Base-by-base conservation (phyloP, 1,284 basidiomycete genomes). In the Spongiforma sp. region DNA sequence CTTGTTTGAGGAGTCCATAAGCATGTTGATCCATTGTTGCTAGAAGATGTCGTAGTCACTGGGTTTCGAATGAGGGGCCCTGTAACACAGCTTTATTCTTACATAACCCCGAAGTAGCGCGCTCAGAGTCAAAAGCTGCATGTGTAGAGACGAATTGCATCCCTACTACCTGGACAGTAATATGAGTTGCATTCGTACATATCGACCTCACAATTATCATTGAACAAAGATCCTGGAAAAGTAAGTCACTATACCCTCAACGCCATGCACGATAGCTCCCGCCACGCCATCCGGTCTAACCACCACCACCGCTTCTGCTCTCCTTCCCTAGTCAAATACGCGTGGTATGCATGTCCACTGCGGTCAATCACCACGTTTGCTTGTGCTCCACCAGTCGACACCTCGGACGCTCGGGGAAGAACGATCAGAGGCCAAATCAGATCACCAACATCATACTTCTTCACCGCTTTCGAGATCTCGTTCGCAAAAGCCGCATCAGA, bases 261-360 rank as follows among this genome's bases (percentile, higher is more conserved):
- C 64, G 2, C 73, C 74, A 1, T 56, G 66, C 26, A 78, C 72
- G 5, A 80, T 67, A 0, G 74, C 81, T 17, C 81, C 81, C 9
- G 77, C 66, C 10, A 54, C 53, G 17, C 53, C 53, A 30, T 54
- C 53, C 14, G 53, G 53, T 0, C 53, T 54, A 2, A 54, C 53
- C 4, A 54, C 53, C 8, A 54, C 53, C 32, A 54, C 32, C n/a
- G n/a, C 53, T 21, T 68, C 41, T 15, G n/a, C 21, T 67, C 64
- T n/a, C 67, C 71, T 5, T 59, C 50, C 28, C 28, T 61, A 3
- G 55, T 61, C 37, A 74, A 28, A 53, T 75, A 74, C 8, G 50
- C 73, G 5, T 56, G 55, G 34, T 74, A 69, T 17, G 68, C 72
- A 21, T 76, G 63, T 17, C 67, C 65, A n/a, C n/a, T 56, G 1